These are phyloP conservation scores for Fraxinus greggii DNA, from an alignment of 305 asterid genomes.

Conservation along the genomic window DNA sequence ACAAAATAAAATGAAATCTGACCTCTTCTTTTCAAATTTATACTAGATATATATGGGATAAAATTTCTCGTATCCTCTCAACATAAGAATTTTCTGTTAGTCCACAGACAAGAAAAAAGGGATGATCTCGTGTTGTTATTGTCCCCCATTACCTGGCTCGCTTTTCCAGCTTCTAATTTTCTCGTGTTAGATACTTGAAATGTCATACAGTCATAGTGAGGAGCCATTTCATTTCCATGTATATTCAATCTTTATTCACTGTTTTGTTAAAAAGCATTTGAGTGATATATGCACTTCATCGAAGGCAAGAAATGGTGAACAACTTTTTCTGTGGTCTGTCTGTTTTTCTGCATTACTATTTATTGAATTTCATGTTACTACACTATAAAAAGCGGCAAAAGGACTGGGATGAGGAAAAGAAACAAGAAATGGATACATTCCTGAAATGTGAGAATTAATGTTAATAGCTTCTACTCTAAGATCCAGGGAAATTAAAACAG, in stretches of 20 bases:
- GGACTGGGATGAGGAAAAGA: neutral
- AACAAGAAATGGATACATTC: neutral
- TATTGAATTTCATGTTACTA: neutral
- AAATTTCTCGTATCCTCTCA: neutral
- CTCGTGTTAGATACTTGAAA: neutral
- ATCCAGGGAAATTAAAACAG: neutral
- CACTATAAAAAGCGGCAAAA: neutral
- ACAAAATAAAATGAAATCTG: neutral
- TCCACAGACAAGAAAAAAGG: neutral
- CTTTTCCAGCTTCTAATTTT: neutral
- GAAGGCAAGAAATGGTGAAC: neutral
- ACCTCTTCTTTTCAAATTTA: neutral
- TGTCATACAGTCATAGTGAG: neutral
- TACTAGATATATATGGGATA: neutral
- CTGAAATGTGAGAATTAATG: neutral
- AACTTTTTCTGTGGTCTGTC: neutral
- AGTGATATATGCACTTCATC: neutral
- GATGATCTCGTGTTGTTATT: neutral
- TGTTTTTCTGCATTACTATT: neutral
- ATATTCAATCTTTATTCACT: neutral
- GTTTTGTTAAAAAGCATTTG: neutral
- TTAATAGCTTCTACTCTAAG: neutral
- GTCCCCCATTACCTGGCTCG: neutral
- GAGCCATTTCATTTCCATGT: neutral
- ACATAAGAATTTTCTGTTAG: neutral